Conservation (phyloP, 305 asterid genomes). For the Ajuga reptans region DNA sequence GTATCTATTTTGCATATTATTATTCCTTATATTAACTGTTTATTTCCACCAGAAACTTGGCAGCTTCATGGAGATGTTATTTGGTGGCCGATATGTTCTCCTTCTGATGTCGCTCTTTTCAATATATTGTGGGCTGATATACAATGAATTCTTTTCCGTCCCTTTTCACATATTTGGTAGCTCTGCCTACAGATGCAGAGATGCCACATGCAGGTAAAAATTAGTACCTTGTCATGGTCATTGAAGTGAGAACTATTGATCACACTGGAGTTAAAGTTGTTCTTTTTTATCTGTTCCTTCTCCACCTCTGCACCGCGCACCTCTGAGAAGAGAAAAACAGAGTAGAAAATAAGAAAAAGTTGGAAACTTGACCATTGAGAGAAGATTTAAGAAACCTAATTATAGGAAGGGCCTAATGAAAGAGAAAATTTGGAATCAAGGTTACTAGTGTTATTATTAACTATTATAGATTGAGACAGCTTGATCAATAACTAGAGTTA, state of each 20-base stretch:
- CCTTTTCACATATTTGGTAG: constrained; percentile 94
- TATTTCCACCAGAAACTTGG: constrained; percentile 78
- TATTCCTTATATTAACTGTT: background rate
- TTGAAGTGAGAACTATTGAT: constrained; percentile 9
- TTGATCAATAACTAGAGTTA: background rate
- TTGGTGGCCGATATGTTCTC: constrained; percentile 93
- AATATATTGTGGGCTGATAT: constrained; percentile 89
- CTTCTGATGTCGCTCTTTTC: constrained; percentile 92
- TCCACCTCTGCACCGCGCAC: background rate
- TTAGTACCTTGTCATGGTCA: constrained; percentile 3
- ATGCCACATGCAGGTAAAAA: constrained; percentile 79
- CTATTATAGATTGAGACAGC: background rate
- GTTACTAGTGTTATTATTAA: background rate
- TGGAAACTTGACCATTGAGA: background rate
- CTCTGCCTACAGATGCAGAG: constrained; percentile 90
- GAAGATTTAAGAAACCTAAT: background rate
- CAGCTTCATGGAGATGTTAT: constrained; percentile 99
- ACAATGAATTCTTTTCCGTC: constrained; percentile 95
- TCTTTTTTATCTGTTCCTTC: constrained; percentile 6
- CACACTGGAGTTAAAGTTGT: background rate
- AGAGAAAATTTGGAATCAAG: background rate
- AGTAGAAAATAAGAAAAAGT: background rate
- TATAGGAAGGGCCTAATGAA: background rate
- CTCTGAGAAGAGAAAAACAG: background rate
- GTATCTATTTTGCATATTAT: background rate